Evolutionary conservation across 2,329 filamentous ascomycete genomes (phyloP).

Genomic region (Alternaria ethzedia): DNA sequence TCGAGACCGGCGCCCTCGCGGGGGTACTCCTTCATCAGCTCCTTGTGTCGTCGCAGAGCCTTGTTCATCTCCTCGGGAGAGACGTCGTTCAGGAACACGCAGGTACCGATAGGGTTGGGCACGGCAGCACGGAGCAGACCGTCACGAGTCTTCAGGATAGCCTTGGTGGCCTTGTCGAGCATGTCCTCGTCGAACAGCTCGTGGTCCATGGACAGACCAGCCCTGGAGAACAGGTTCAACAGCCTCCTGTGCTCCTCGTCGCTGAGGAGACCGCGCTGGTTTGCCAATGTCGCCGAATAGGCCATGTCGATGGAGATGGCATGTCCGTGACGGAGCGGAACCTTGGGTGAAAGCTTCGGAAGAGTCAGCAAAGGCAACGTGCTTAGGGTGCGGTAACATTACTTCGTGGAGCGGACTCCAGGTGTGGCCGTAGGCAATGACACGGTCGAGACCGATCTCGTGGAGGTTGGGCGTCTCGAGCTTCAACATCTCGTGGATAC

Average conservation of each 20-base stretch:
- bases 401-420: slow-evolving; percentile 72
- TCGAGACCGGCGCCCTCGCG: slow-evolving; percentile 70
- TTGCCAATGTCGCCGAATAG: slow-evolving; percentile 72
- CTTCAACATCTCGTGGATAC: slow-evolving; percentile 75
- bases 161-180: slow-evolving; percentile 69
- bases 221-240: slow-evolving; percentile 71
- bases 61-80: slow-evolving; percentile 65
- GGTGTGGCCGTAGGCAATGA: slow-evolving; percentile 77
- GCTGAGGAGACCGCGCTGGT: slow-evolving; percentile 66
- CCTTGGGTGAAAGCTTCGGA: slow-evolving; percentile 66
- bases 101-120: slow-evolving; percentile 70
- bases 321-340: slow-evolving; percentile 73
- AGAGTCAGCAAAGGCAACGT: slow-evolving; percentile 10
- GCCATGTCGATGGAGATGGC: slow-evolving; percentile 80
- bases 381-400: neutral
- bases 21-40: slow-evolving; percentile 66
- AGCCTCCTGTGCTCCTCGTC: slow-evolving; percentile 67
- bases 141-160: slow-evolving; percentile 74
- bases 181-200: slow-evolving; percentile 69
- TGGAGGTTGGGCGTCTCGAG: slow-evolving; percentile 76
- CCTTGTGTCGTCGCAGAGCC: slow-evolving; percentile 69
- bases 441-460: slow-evolving; percentile 73
- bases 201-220: slow-evolving; percentile 75
- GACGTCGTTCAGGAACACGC: slow-evolving; percentile 73
- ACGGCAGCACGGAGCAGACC: slow-evolving; percentile 72